Conservation (phyloP, 176 grass and related monocot genomes). For the Alopecurus myosuroides region DNA sequence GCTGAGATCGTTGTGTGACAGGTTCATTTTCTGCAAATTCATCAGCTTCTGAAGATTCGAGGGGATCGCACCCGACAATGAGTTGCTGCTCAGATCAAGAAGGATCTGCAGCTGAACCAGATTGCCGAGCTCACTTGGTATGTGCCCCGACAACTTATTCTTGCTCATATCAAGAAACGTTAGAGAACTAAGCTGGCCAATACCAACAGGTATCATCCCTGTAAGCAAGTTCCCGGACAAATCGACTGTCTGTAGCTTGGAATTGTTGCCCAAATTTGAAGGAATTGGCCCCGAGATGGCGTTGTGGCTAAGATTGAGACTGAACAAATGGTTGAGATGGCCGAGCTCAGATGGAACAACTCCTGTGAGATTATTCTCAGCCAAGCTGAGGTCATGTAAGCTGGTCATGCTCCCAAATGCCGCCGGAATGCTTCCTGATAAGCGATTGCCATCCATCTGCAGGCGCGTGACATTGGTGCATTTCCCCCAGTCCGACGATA, state of each 20-base stretch:
- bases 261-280: constrained; percentile 16
- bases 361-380: constrained; percentile 55
- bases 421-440: constrained; percentile 57
- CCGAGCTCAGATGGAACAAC: constrained; percentile 50
- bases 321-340: constrained; percentile 43
- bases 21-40: constrained; percentile 57
- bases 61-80: constrained; percentile 50
- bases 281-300: constrained; percentile 49
- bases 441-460: constrained; percentile 46
- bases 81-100: constrained; percentile 94
- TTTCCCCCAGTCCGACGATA: constrained; percentile 67
- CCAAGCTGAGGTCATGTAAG: constrained; percentile 57
- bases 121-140: constrained; percentile 70
- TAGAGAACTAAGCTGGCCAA: constrained; percentile 34
- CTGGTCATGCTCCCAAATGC: constrained; percentile 45
- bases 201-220: constrained; percentile 29
- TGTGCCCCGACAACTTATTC: constrained; percentile 62
- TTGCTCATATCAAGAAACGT: constrained; percentile 66
- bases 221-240: constrained; percentile 56
- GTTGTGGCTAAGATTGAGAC: constrained; percentile 74
- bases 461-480: constrained; percentile 49
- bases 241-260: constrained; percentile 44
- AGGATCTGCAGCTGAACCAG: constrained; percentile 52
- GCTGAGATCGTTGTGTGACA: constrained; percentile 67
- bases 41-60: constrained; percentile 51